Evolutionary conservation across 1,284 basidiomycete species (phyloP).

Genomic region (Cryptococcus neoformans): DNA sequence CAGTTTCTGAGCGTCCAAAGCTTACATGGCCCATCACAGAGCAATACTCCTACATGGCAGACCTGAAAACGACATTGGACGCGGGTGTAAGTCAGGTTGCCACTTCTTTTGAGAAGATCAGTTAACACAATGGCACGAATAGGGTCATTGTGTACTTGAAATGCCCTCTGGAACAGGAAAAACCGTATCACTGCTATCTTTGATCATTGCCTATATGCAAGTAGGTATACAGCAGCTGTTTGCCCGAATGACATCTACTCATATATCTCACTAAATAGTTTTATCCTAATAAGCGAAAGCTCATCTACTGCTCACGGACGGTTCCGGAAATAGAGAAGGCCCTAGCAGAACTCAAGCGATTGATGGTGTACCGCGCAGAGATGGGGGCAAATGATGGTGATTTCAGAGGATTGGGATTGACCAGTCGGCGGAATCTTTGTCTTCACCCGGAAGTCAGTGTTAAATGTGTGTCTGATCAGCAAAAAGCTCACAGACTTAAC

Average conservation of each 20-base stretch:
- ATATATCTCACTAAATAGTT: conserved; percentile 57
- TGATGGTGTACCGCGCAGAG: conserved; percentile 89
- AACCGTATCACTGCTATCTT: conserved; percentile 91
- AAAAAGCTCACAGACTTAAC: not conserved
- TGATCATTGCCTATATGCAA: conserved; percentile 98
- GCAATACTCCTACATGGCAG: conserved; percentile 99
- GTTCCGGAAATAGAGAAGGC: conserved; percentile 99
- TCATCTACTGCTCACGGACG: conserved; percentile 99
- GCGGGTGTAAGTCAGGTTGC: conserved; percentile 58
- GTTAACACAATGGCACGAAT: conserved; percentile 3
- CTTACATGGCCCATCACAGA: conserved; percentile 54
- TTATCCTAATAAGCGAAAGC: conserved; percentile 85
- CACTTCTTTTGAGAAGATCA: not conserved
- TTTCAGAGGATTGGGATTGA: conserved; percentile 88
- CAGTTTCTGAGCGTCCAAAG: not conserved
- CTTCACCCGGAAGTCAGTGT: conserved; percentile 82
- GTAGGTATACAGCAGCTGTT: conserved; percentile 50
- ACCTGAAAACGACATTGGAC: conserved; percentile 94
- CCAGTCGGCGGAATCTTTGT: conserved; percentile 95
- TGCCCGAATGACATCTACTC: not conserved
- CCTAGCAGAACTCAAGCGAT: conserved; percentile 86
- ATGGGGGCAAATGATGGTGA: conserved; percentile 69
- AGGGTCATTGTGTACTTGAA: conserved; percentile 98
- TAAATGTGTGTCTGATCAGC: not conserved
- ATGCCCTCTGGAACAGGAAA: conserved; percentile 99